phyloP scores from a whole-genome alignment of 148 eudicot species.

The Cornus kousa region DNA sequence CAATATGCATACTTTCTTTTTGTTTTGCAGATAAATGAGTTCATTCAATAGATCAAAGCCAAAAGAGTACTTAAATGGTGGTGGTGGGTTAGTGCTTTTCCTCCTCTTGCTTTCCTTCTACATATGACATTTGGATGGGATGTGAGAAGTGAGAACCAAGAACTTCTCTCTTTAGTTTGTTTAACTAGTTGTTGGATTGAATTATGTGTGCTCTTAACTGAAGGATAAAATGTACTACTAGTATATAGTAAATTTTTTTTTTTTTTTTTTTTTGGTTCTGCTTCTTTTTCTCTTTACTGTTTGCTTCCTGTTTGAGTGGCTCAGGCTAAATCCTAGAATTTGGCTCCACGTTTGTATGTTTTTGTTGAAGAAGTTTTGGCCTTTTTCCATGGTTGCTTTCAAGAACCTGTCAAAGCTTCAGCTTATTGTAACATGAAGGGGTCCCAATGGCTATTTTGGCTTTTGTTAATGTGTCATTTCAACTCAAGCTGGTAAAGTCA shows the following conservation, averaged over 20 bases:
- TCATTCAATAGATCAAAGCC: slow-evolving; percentile 44
- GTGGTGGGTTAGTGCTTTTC: slow-evolving; percentile 33
- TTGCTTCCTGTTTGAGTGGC: slow-evolving; percentile 7
- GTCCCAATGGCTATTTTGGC: slow-evolving; percentile 18
- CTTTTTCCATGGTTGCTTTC: slow-evolving; percentile 22
- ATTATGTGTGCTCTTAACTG: background rate
- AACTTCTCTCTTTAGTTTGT: background rate
- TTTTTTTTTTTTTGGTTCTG: background rate
- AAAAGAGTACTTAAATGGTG: slow-evolving; percentile 23
- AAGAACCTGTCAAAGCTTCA: slow-evolving; percentile 7
- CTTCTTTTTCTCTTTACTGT: background rate
- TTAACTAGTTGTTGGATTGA: slow-evolving; percentile 2
- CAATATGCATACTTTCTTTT: background rate
- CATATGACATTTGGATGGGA: background rate
- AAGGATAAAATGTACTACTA: background rate
- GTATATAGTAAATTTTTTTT: no score
- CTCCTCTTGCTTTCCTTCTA: background rate
- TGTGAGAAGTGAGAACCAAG: background rate
- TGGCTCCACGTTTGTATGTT: slow-evolving; percentile 21
- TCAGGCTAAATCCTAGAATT: slow-evolving; percentile 11
- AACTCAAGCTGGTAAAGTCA: background rate
- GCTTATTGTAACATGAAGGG: slow-evolving; percentile 14
- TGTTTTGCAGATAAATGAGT: slow-evolving; percentile 45
- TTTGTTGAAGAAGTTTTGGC: slow-evolving; percentile 22
- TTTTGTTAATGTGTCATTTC: background rate